A percentile compares a stretch with the other conserved stretches of the same genome.
These are phyloP conservation scores for Paramecium caudatum DNA, from an alignment of 73 alveolate species.

Conservation along the genomic window DNA sequence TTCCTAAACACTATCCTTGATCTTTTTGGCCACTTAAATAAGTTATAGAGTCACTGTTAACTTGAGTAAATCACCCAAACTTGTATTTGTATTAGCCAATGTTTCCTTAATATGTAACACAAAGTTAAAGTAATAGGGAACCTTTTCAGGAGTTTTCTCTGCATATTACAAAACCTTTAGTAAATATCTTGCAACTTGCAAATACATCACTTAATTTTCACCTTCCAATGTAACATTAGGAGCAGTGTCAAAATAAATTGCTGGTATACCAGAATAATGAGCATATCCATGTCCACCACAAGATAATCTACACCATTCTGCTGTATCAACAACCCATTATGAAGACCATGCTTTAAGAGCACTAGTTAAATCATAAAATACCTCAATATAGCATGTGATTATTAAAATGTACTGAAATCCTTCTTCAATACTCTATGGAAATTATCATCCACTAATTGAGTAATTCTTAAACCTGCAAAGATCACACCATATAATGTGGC, in stretches of 20 bases:
- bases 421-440: conserved; percentile 78
- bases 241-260: conserved; percentile 51
- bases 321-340: conserved; percentile 78
- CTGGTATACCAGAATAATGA: conserved; percentile 83
- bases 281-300: conserved; percentile 95
- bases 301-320: conserved; percentile 82
- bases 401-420: conserved; percentile 64
- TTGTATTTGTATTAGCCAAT: background rate
- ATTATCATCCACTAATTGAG: conserved; percentile 64
- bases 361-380: conserved; percentile 74
- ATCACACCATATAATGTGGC: conserved; percentile 78
- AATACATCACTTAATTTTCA: conserved; percentile 57
- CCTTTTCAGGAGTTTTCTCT: conserved; percentile 22
- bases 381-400: conserved; percentile 81
- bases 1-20: background rate
- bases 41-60: background rate
- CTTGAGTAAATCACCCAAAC: background rate
- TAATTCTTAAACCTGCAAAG: conserved; percentile 71
- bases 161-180: conserved; percentile 15
- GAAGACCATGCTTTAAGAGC: conserved; percentile 83
- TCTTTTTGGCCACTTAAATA: conserved; percentile 1
- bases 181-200: conserved; percentile 64
- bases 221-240: conserved; percentile 77
- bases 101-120: conserved; percentile 9
- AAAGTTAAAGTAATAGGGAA: conserved; percentile 24